phyloP scores from a whole-genome alignment of 83 land plant species.

The Diphasiastrum complanatum region DNA sequence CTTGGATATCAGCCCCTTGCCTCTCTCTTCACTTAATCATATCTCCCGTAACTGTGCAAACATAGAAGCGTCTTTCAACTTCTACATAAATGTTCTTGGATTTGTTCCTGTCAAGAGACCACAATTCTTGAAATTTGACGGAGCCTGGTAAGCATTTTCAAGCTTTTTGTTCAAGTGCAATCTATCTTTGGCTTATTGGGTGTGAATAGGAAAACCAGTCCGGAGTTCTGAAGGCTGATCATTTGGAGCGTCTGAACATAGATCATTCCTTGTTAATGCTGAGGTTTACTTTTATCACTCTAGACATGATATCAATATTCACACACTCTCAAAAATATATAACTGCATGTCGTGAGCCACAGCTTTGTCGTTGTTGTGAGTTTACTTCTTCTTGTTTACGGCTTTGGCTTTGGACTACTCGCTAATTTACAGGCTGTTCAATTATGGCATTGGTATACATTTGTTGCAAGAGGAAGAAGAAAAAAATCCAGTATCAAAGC shows the following conservation, averaged over 20 bases:
- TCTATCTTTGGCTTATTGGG: not conserved
- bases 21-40: constrained; percentile 62
- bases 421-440: constrained; percentile 56
- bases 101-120: constrained; percentile 63
- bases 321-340: too few species aligned
- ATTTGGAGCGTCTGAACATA: too few species aligned
- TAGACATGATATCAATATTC: not conserved
- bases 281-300: not conserved
- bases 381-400: not conserved
- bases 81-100: constrained; percentile 67
- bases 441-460: constrained; percentile 78
- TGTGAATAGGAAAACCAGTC: not conserved
- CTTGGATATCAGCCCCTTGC: too few species aligned
- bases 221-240: not conserved
- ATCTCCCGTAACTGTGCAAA: constrained; percentile 61
- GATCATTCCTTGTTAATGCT: not conserved
- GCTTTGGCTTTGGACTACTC: too few species aligned
- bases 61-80: constrained; percentile 45
- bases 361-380: not conserved
- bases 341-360: too few species aligned
- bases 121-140: constrained; percentile 50
- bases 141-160: constrained; percentile 46
- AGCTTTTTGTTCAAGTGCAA: not conserved
- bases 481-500: constrained; percentile 7
- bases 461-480: constrained; percentile 43